Percentiles rank a stretch among this genome's conserved stretches.
Evolutionary conservation across 2,329 filamentous ascomycete genomes (phyloP).

Genomic region (Chalara sp.): DNA sequence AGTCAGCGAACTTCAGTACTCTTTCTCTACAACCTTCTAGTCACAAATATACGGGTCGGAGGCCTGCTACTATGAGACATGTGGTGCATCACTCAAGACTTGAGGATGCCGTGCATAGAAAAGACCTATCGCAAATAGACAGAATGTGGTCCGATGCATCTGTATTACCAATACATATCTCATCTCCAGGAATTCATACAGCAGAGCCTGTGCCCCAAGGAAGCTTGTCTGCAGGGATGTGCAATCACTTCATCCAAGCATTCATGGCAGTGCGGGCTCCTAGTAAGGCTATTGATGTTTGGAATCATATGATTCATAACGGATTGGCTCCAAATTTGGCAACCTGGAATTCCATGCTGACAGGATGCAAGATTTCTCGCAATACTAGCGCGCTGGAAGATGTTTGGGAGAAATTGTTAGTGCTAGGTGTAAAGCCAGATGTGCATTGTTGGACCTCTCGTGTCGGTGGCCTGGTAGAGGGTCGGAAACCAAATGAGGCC

Average conservation of each 20-base stretch:
- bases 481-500: conserved; percentile 46
- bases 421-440: conserved; percentile 55
- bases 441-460: conserved; percentile 61
- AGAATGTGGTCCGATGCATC: conserved; percentile 18
- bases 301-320: conserved; percentile 47
- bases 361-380: conserved; percentile 56
- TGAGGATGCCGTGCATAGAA: conserved; percentile 14
- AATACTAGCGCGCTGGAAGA: conserved; percentile 54
- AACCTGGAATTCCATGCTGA: conserved; percentile 69
- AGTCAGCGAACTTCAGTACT: too few relatives aligned
- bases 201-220: conserved; percentile 2
- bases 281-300: conserved; percentile 42
- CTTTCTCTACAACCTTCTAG: too few relatives aligned
- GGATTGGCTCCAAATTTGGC: conserved; percentile 52
- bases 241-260: conserved; percentile 38
- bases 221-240: conserved; percentile 25
- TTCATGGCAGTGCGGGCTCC: conserved; percentile 38
- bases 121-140: conserved; percentile 17
- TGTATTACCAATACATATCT: conserved; percentile 14
- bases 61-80: too few relatives aligned
- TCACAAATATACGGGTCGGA: too few relatives aligned
- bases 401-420: conserved; percentile 60
- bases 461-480: conserved; percentile 57
- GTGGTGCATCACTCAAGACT: conserved; percentile 8
- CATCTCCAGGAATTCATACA: not conserved